Base-by-base conservation (phyloP, 202 grass and related monocot species). In the Zoysia matrella region DNA sequence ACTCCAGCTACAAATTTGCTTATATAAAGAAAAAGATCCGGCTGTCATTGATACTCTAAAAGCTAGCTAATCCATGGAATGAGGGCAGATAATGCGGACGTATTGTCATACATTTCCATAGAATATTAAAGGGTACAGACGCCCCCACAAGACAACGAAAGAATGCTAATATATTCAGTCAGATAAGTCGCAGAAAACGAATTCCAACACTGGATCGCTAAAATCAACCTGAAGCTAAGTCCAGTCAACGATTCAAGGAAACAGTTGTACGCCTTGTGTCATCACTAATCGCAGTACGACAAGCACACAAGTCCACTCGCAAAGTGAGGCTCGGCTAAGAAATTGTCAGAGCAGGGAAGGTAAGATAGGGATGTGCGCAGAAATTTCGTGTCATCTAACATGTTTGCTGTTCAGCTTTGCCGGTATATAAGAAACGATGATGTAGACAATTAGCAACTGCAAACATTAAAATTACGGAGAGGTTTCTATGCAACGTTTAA, bases 191-290 rank as follows among this genome's bases (percentile, higher is more conserved):
- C 42, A 14, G 60, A 78, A 58, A 65, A 67, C 1, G 9, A 80
- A 74, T 36, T 58, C 22, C 11, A 85, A 8, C n/a, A 63, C 4
- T 46, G 36, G 14, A 49, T 8, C 72, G 36, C 62, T 62, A 22
- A 75, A 81, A 64, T 81, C 77, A 81, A 76, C 65, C 71, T 69
- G 54, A 86, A 11, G 70, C 16, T 63, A 13, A 36, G 30, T 36
- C 30, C 52, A 40, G 70, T 76, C 64, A 76, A 82, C 18, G n/a
- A 61, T 74, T 64, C 72, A 76, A 76, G 49, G n/a, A 69, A 80
- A 75, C 60, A 18, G 78, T 65, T 55, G 12, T 48, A 78, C 3
- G 45, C 7, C 47, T 67, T 60, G 53, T 47, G 60, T 69, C 62
- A 18, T 86, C 71, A 75, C 6, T 45, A 49, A 0, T 55, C 15